Evolutionary conservation across 2,329 filamentous ascomycete genomes (phyloP), one percentile per base, ranked within the genome.

Genomic region (Metarhizium anisopliae): DNA sequence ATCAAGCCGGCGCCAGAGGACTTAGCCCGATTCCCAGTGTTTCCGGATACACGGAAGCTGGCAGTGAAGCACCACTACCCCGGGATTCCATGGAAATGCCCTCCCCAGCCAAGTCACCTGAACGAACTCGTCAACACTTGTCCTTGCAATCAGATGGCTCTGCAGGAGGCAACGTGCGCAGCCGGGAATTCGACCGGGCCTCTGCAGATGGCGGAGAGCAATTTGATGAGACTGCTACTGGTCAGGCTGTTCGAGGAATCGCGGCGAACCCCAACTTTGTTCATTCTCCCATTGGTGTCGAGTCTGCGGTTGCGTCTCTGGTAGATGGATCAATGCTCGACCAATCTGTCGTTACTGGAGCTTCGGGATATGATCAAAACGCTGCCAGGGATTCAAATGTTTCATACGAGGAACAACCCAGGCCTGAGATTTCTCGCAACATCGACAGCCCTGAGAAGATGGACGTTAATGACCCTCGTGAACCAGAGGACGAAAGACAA

Each of bases 11-110:
- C 61, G 80, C 83, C 53, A 86, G 89, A 47, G 86, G 85, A 11
- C 73, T 95, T 51, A 96, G 92, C 66, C 93, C 93, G 0, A 92
- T 95, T 58, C 92, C 94, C 62, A 96, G 92, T 64, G 89, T 96
- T 16, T 93, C 90, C 11, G 94, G 92, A 59, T 93, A 91, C 64
- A 86, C 83, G 4, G 85, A 91, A 63, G 83, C 84, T 50, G 83
- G 83, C 54, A 85, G 77, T 63, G 80, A 85, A 59, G 73, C 74
- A 32, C 77, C 78, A 38, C 72, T 72, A 35, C 81, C 80, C 63
- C 81, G 81, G 51, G 79, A 85, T 57, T 82, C 83, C 1, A 72
- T 77, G 56, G 72, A 80, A 36, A 78, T 78, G 49, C 77, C 76
- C 14, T 71, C 70, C 1, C 76, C 82, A 1, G 81, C 79, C 35